Evolutionary conservation across 1,284 basidiomycete genomes (phyloP), one percentile per base, ranked within the genome.

Genomic region (Wallemia hederae): DNA sequence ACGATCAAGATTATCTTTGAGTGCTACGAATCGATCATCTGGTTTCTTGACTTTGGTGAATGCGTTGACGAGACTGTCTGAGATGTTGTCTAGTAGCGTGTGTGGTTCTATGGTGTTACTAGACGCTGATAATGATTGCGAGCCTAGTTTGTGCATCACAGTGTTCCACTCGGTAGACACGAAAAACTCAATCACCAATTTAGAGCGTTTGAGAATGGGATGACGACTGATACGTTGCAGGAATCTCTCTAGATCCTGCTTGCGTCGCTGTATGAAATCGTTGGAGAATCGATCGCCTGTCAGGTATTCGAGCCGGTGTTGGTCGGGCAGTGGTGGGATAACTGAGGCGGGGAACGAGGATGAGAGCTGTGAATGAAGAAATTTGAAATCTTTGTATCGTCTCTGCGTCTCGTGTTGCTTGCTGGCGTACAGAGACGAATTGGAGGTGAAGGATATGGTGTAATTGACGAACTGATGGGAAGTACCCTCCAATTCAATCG

Each of bases 121-220:
- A 87, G 1, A 87, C 88, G 67, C 89, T 85, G 2, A 87, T 85
- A 60, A 86, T 75, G 66, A 92, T n/a, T 49, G 14, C 14, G n/a
- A 49, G 5, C n/a, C n/a, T 5, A 17, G 86, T 68, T 87, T 84
- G 70, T 94, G 88, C 84, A 91, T 94, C 66, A 83, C 80, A n/a
- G 94, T 88, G 67, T 86, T 83, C 92, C 92, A 99, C 87, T 99
- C 91, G 39, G 84, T 84, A 14, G 89, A 94, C 69, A 90, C 87
- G 61, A 98, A 81, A 72, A 99, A 98, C 58, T 85, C 85, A 24
- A 85, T 80, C 24, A 94, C 76, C 22, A 97, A 78, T 19, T 83
- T 84, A 63, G 85, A 86, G 55, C 92, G 77, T 69, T 94, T 89
- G n/a, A 99, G 74, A 0, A 85, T 94, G 11, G 94, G 91, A 71